Percentiles rank a stretch among this genome's conserved stretches.
These are phyloP conservation scores for Coffea canephora DNA, from an alignment of 257 asterid genomes.

Conservation along the genomic window DNA sequence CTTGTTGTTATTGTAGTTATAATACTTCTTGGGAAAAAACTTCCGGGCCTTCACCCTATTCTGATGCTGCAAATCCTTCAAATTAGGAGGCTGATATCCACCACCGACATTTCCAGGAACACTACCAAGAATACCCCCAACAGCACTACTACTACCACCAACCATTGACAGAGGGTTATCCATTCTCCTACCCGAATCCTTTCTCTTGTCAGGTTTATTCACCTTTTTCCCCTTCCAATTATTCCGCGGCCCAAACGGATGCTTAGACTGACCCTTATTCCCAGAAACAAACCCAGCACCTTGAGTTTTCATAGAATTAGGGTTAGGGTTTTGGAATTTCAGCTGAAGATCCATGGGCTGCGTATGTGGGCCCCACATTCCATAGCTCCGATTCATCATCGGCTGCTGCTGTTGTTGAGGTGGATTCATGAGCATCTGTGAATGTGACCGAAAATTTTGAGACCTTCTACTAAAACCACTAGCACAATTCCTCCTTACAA, in stretches of 20 bases:
- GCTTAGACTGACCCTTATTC: slow-evolving; percentile 28
- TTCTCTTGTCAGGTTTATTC: slow-evolving; percentile 40
- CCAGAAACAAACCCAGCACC: slow-evolving; percentile 23
- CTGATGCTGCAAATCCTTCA: slow-evolving; percentile 67
- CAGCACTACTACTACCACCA: slow-evolving; percentile 39
- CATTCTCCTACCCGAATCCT: slow-evolving; percentile 44
- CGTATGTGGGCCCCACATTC: slow-evolving; percentile 50
- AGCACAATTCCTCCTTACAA: not conserved
- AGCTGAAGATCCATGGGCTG: slow-evolving; percentile 33
- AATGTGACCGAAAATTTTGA: slow-evolving; percentile 6
- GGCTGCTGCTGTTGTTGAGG: slow-evolving; percentile 24
- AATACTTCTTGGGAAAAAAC: slow-evolving; percentile 58
- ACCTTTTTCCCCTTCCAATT: slow-evolving; percentile 77
- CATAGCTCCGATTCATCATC: slow-evolving; percentile 55
- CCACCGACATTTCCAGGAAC: slow-evolving; percentile 39
- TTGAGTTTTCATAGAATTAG: slow-evolving; percentile 14
- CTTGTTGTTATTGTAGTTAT: slow-evolving; percentile 32
- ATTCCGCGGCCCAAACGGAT: slow-evolving; percentile 60
- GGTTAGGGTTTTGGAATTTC: slow-evolving; percentile 58
- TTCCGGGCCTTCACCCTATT: slow-evolving; percentile 62
- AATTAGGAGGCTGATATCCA: slow-evolving; percentile 57
- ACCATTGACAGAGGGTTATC: slow-evolving; percentile 33
- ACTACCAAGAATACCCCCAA: slow-evolving; percentile 9
- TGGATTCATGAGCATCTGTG: slow-evolving; percentile 49
- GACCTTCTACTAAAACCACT: slow-evolving; percentile 4